Conservation (phyloP, 306 rosid genomes). For the Phaseolus lunatus region DNA sequence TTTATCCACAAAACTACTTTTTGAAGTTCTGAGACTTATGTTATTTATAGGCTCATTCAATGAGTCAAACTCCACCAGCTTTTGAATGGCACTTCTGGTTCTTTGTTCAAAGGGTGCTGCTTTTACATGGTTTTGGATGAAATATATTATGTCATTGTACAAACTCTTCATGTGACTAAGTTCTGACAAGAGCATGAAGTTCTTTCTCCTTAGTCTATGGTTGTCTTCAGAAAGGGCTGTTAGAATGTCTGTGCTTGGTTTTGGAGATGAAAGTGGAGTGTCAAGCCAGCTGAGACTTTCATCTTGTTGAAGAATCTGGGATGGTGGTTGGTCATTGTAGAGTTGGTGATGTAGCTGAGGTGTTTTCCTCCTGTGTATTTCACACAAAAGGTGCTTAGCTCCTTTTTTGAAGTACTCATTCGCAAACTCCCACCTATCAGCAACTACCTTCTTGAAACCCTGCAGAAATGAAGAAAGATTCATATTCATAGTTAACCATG, state of each 20-base stretch:
- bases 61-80: slow-evolving; percentile 55
- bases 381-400: slow-evolving; percentile 57
- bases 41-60: slow-evolving; percentile 31
- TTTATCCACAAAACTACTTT: slow-evolving; percentile 15
- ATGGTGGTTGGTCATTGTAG: slow-evolving; percentile 35
- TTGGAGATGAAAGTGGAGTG: slow-evolving; percentile 48
- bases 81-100: slow-evolving; percentile 36
- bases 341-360: slow-evolving; percentile 56
- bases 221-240: slow-evolving; percentile 64
- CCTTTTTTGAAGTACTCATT: slow-evolving; percentile 74
- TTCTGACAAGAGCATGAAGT: slow-evolving; percentile 68
- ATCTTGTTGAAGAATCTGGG: slow-evolving; percentile 40
- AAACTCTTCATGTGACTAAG: slow-evolving; percentile 73
- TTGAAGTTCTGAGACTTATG: slow-evolving; percentile 3
- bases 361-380: slow-evolving; percentile 71
- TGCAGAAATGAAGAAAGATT: slow-evolving; percentile 27
- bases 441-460: slow-evolving; percentile 78
- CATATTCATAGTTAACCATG: slow-evolving; percentile 17
- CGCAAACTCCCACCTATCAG: slow-evolving; percentile 80
- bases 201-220: slow-evolving; percentile 65
- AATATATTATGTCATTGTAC: slow-evolving; percentile 69
- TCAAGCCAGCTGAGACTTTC: slow-evolving; percentile 43
- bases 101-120: slow-evolving; percentile 48
- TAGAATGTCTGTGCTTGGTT: slow-evolving; percentile 47
- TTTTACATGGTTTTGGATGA: slow-evolving; percentile 72